phyloP scores from a whole-genome alignment of 768 basidiomycete species.

The Tricholoma sp. region DNA sequence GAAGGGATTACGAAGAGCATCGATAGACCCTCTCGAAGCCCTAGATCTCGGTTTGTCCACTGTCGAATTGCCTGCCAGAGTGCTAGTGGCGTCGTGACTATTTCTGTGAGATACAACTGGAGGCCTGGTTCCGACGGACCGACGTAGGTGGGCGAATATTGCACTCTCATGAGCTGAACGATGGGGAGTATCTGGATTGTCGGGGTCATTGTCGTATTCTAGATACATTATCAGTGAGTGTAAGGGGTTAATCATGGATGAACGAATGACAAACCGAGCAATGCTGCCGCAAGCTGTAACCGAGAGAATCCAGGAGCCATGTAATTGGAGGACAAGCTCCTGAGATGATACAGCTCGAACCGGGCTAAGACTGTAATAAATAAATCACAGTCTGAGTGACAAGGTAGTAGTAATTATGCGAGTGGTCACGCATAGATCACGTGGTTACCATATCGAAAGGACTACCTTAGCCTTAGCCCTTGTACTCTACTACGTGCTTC shows the following conservation, averaged over 20 bases:
- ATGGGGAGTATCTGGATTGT: slow-evolving; percentile 55
- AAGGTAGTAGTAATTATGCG: neutral
- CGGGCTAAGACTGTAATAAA: neutral
- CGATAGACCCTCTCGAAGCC: slow-evolving; percentile 54
- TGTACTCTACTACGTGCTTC: no score
- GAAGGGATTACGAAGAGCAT: slow-evolving; percentile 71
- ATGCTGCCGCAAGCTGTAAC: slow-evolving; percentile 79
- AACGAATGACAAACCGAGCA: slow-evolving; percentile 55
- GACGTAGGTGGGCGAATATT: slow-evolving; percentile 76
- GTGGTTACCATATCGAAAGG: neutral
- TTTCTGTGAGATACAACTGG: slow-evolving; percentile 42
- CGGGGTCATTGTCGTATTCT: slow-evolving; percentile 90
- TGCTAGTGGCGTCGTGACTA: slow-evolving; percentile 56
- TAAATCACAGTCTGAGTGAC: no score
- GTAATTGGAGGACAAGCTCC: neutral
- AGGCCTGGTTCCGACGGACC: slow-evolving; percentile 43
- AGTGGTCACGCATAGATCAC: neutral
- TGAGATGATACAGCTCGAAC: neutral
- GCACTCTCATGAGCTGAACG: slow-evolving; percentile 79
- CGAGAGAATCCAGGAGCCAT: slow-evolving; percentile 64
- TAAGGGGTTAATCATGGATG: neutral
- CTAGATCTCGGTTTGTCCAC: slow-evolving; percentile 45
- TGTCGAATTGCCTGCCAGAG: slow-evolving; percentile 42
- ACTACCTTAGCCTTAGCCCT: no score
- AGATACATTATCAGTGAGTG: slow-evolving; percentile 2